phyloP scores from a whole-genome alignment of 441 rosid genomes.

The Erodium trifolium region DNA sequence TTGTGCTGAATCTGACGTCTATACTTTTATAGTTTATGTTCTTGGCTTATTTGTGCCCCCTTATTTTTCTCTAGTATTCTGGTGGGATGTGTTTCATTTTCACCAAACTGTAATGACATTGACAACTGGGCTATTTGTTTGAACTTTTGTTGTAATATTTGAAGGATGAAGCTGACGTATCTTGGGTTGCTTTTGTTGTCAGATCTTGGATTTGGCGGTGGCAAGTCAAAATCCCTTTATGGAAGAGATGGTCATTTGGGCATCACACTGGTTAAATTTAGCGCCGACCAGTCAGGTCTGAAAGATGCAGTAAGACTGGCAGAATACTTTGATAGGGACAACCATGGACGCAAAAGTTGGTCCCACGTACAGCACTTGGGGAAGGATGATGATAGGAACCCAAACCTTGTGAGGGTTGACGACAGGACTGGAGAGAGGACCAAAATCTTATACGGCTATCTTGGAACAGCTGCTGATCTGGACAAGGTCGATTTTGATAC shows the following conservation, averaged over 20 bases:
- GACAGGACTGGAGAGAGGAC: constrained; percentile 60
- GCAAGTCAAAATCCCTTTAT: constrained; percentile 81
- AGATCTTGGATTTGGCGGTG: constrained; percentile 75
- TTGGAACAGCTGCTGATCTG: constrained; percentile 72
- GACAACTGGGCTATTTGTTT: background rate
- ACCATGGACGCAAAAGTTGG: constrained; percentile 79
- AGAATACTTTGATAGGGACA: constrained; percentile 73
- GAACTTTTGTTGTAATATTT: background rate
- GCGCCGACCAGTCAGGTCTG: constrained; percentile 60
- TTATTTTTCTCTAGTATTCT: background rate
- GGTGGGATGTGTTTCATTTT: too few relatives aligned
- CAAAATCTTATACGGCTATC: constrained; percentile 76
- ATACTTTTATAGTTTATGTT: background rate
- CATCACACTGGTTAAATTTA: constrained; percentile 60
- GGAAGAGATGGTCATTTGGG: constrained; percentile 96
- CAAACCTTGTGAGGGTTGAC: constrained; percentile 60
- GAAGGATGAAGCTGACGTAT: constrained; percentile 15
- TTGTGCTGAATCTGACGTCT: background rate
- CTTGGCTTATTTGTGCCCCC: background rate
- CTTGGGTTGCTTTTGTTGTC: constrained; percentile 30
- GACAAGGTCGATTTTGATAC: constrained; percentile 74
- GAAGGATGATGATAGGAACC: constrained; percentile 72
- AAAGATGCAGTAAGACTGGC: constrained; percentile 64
- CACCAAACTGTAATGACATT: background rate
- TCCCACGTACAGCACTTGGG: constrained; percentile 46